Conservation (phyloP, 192 early-diverging fungal genomes). For the Kickxella alabastrina region DNA sequence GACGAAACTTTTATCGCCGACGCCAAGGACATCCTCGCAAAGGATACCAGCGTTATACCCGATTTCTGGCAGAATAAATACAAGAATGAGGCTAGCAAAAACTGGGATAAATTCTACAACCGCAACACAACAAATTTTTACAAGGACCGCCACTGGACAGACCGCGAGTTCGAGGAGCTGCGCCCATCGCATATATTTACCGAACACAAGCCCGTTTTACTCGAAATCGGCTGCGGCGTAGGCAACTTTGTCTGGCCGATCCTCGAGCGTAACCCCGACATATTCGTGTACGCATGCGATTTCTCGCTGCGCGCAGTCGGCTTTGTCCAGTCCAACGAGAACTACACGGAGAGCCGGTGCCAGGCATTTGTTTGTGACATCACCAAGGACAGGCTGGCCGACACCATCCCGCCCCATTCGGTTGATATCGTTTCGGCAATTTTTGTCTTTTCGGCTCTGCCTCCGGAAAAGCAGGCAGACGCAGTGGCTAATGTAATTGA, state of each 20-base stretch:
- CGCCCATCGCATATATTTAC: conserved; percentile 31
- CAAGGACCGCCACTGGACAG: conserved; percentile 96
- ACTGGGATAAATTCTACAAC: conserved; percentile 81
- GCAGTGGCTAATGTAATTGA: conserved; percentile 79
- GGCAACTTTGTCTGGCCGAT: conserved; percentile 96
- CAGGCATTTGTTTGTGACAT: conserved; percentile 96
- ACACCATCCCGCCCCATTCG: conserved; percentile 71
- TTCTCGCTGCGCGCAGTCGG: conserved; percentile 86
- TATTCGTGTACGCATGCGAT: conserved; percentile 93
- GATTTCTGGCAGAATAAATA: conserved; percentile 79
- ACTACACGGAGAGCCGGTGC: conserved; percentile 68
- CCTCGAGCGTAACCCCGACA: conserved; percentile 71
- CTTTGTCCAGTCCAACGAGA: conserved; percentile 77
- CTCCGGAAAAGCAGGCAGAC: conserved; percentile 77
- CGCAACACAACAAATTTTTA: conserved; percentile 89
- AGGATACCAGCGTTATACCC: conserved; percentile 62
- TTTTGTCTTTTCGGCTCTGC: conserved; percentile 92
- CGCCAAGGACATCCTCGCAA: conserved; percentile 56
- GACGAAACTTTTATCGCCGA: conserved; percentile 53
- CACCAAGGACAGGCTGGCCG: conserved; percentile 63
- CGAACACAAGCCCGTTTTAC: conserved; percentile 46
- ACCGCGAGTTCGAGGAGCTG: conserved; percentile 90
- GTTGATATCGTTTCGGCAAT: conserved; percentile 91
- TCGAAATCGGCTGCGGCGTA: conserved; percentile 97
- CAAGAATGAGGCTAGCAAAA: conserved; percentile 69